These are phyloP conservation scores for Sphaerulina vaccinii DNA, from an alignment of 2,329 filamentous ascomycete species.

Conservation along the genomic window DNA sequence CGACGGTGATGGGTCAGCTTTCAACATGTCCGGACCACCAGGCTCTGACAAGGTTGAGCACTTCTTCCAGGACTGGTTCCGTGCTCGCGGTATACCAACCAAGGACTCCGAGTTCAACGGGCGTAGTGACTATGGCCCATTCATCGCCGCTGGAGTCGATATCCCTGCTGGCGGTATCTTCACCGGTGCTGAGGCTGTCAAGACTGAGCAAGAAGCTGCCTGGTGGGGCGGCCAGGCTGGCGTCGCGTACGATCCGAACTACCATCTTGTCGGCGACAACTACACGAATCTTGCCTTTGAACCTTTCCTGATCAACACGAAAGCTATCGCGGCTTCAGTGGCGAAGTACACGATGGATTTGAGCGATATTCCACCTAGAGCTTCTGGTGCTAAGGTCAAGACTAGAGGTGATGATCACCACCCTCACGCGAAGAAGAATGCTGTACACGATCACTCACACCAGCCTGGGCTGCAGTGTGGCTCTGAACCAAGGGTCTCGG, in stretches of 20 bases:
- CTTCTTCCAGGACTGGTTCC: constrained; percentile 68
- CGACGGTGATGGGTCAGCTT: constrained; percentile 58
- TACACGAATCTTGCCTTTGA: constrained; percentile 54
- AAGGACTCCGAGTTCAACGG: constrained; percentile 75
- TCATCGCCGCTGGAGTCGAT: constrained; percentile 54
- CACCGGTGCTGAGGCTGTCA: constrained; percentile 74
- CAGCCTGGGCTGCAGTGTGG: constrained; percentile 16
- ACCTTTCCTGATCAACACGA: constrained; percentile 53
- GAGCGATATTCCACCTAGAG: constrained; percentile 10
- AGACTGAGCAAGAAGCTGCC: constrained; percentile 64
- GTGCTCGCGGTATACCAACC: constrained; percentile 60
- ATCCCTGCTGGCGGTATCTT: constrained; percentile 75
- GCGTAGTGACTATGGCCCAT: constrained; percentile 75
- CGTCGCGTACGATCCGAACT: constrained; percentile 54
- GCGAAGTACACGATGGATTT: constrained; percentile 14
- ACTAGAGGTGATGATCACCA: constrained; percentile 12
- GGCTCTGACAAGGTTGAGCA: constrained; percentile 69
- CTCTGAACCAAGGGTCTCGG: constrained; percentile 6
- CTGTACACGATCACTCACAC: constrained; percentile 11
- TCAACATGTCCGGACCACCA: constrained; percentile 54
- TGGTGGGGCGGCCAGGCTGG: constrained; percentile 70
- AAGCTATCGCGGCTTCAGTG: constrained; percentile 9
- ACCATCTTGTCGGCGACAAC: constrained; percentile 55
- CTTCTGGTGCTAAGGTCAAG: constrained; percentile 15
- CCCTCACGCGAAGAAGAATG: constrained; percentile 19